phyloP scores from a whole-genome alignment of 371 early-diverging fungal species.

The Actinomortierella ambigua region DNA sequence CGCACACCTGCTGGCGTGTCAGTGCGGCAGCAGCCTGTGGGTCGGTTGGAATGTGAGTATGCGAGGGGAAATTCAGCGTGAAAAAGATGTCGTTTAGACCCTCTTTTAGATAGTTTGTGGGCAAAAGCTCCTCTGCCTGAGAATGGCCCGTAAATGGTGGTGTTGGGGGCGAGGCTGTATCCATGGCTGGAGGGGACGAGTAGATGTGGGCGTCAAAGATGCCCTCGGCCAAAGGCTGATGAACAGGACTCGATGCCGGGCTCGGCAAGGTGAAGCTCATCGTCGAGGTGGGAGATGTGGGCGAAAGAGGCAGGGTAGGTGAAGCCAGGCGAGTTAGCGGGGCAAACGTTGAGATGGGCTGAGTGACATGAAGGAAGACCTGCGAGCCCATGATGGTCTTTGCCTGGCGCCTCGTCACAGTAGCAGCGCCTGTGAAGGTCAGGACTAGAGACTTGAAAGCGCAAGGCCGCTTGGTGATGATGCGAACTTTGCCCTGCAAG shows the following conservation, averaged over 20 bases:
- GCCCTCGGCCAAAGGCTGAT: not conserved
- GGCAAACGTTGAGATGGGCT: conserved; percentile 19
- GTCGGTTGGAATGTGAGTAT: conserved; percentile 1
- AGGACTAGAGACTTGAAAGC: conserved; percentile 30
- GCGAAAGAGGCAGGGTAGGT: conserved; percentile 5
- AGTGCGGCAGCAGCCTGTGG: not conserved
- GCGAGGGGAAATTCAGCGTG: conserved; percentile 32
- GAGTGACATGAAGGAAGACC: conserved; percentile 18
- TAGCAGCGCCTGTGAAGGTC: conserved; percentile 21
- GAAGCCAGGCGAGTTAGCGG: conserved; percentile 35
- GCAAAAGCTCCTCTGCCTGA: not conserved
- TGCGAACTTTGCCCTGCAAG: conserved; percentile 31
- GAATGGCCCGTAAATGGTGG: not conserved
- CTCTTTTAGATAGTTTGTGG: conserved; percentile 14
- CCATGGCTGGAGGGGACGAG: not conserved
- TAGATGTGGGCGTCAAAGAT: not conserved
- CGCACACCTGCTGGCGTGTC: not conserved
- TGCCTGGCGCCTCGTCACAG: conserved; percentile 15
- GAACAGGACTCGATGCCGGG: not conserved
- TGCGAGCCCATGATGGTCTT: conserved; percentile 19
- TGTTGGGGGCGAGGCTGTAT: not conserved
- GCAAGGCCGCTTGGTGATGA: conserved; percentile 33
- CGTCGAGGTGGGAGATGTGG: not conserved
- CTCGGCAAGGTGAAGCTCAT: not conserved
- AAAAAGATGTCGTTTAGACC: conserved; percentile 44